Conservation (phyloP, 1,284 basidiomycete genomes). For the Thecaphora thlaspeos region DNA sequence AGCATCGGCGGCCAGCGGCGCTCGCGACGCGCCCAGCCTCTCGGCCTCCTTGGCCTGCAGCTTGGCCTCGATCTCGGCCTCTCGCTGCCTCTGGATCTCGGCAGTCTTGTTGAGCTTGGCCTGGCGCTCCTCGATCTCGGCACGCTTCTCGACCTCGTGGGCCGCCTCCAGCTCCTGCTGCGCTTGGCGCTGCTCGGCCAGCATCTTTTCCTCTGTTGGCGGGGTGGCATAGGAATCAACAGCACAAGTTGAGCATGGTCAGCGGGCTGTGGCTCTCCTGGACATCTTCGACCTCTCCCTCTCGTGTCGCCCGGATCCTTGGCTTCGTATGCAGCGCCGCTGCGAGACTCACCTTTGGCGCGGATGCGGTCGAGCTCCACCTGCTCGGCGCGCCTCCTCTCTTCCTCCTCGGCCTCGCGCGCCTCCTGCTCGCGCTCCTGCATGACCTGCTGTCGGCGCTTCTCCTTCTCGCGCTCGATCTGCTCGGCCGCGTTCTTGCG, state of each 20-base stretch:
- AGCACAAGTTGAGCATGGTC: too few species aligned
- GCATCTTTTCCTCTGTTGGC: conserved; percentile 22
- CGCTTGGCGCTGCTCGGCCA: conserved; percentile 43
- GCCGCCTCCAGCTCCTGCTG: conserved; percentile 50
- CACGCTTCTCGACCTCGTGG: conserved; percentile 53
- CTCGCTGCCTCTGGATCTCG: conserved; percentile 46
- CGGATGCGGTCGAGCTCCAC: conserved; percentile 29
- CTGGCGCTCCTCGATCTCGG: conserved; percentile 54
- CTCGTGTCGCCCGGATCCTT: too few species aligned
- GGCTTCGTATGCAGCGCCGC: too few species aligned
- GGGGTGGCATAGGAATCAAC: too few species aligned
- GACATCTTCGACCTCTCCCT: too few species aligned
- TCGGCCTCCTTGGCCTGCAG: conserved; percentile 5
- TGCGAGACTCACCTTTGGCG: conserved; percentile 16
- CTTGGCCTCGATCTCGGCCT: conserved; percentile 41
- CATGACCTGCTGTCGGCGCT: conserved; percentile 60
- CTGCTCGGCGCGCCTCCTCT: conserved; percentile 40
- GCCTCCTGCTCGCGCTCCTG: conserved; percentile 30
- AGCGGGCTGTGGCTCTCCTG: too few species aligned
- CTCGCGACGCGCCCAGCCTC: background rate
- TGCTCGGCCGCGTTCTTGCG: conserved; percentile 68
- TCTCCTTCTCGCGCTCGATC: conserved; percentile 82
- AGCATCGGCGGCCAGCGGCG: conserved; percentile 10
- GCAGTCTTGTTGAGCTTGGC: conserved; percentile 45
- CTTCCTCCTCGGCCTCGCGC: conserved; percentile 48